Conservation (phyloP, 2,329 filamentous ascomycete species). For the Coniella vitis region DNA sequence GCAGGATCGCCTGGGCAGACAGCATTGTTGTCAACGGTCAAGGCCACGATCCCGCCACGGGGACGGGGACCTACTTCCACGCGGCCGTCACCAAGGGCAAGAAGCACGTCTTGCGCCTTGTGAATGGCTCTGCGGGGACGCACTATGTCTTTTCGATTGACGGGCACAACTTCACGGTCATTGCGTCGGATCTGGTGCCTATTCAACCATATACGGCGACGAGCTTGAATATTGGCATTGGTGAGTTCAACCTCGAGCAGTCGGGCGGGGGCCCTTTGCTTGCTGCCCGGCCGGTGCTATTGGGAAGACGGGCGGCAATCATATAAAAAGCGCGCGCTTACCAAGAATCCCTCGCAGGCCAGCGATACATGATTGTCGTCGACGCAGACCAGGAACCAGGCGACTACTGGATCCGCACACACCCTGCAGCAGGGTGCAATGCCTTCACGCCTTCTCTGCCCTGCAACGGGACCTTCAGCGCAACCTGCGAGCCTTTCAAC, state of each 20-base stretch:
- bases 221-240: constrained; percentile 20
- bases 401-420: constrained; percentile 22
- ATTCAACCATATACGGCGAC: constrained; percentile 29
- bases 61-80: constrained; percentile 13
- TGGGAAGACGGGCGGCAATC: no score
- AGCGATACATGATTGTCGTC: constrained; percentile 36
- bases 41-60: constrained; percentile 15
- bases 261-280: no score
- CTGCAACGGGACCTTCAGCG: constrained; percentile 3
- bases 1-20: constrained; percentile 17
- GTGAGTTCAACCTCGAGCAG: neutral
- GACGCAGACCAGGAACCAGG: constrained; percentile 23
- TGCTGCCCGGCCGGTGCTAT: neutral
- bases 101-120: constrained; percentile 34
- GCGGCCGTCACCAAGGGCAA: constrained; percentile 26
- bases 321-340: no score
- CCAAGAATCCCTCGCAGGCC: constrained; percentile 19
- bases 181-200: constrained; percentile 39
- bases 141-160: constrained; percentile 34
- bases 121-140: constrained; percentile 38
- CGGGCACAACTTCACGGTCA: constrained; percentile 38
- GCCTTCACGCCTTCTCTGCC: constrained; percentile 5
- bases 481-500: constrained; percentile 9
- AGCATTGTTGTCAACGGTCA: constrained; percentile 33
- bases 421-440: constrained; percentile 17